phyloP scores from a whole-genome alignment of 139 green algal genomes.

The Micractinium sp. region DNA sequence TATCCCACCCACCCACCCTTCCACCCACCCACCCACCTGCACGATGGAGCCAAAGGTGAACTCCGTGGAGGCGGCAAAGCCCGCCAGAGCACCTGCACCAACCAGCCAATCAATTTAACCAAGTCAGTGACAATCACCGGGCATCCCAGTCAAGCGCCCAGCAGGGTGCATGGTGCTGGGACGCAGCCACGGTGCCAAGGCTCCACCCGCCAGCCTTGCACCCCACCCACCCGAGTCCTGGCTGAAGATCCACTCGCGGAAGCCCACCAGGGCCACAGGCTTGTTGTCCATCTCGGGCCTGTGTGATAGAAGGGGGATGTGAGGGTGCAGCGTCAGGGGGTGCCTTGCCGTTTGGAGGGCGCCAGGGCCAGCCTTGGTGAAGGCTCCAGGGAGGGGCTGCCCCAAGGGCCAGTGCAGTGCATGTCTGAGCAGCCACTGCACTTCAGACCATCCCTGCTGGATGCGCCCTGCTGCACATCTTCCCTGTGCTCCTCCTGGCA shows the following conservation, averaged over 20 bases:
- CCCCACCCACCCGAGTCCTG: constrained; percentile 56
- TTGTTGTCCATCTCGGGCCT: constrained; percentile 8
- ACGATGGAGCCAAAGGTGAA: constrained; percentile 86
- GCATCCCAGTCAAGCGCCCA: too few species aligned
- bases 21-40: constrained; percentile 16
- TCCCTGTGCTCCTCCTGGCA: too few species aligned
- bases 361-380: neutral
- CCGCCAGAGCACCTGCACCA: constrained; percentile 64
- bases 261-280: constrained; percentile 68
- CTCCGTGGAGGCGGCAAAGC: constrained; percentile 77
- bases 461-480: too few species aligned
- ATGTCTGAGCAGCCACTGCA: too few species aligned
- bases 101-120: too few species aligned
- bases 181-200: neutral
- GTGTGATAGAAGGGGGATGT: neutral
- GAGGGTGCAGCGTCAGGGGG: too few species aligned
- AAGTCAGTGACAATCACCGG: too few species aligned
- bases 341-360: neutral
- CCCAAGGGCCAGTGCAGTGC: too few species aligned
- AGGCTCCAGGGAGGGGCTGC: too few species aligned
- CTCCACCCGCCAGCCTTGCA: neutral
- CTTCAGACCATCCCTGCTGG: too few species aligned
- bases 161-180: too few species aligned
- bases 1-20: too few species aligned
- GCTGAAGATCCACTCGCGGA: constrained; percentile 76